Conservation (phyloP, 2,329 filamentous ascomycete genomes). For the Curvularia sp. region DNA sequence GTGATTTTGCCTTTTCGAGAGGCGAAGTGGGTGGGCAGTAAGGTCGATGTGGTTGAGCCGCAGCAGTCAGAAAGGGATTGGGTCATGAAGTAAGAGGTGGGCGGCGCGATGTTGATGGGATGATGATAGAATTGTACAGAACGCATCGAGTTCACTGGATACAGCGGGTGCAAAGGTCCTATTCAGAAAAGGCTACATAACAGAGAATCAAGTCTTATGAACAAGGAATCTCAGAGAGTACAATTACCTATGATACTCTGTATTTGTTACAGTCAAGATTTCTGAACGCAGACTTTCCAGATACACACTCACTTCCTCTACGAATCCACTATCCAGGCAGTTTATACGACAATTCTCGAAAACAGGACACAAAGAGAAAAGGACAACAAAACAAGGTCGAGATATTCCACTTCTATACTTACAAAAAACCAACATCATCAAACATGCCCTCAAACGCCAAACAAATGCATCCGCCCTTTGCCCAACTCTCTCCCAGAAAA, state of each 20-base stretch:
- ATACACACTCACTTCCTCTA: not conserved
- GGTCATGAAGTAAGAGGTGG: constrained; percentile 8
- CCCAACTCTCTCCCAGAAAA: not conserved
- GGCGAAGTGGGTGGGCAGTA: constrained; percentile 36
- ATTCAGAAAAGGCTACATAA: not conserved
- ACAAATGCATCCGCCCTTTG: constrained; percentile 5
- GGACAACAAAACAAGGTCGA: not conserved
- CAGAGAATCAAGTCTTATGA: not conserved
- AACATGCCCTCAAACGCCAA: constrained; percentile 4
- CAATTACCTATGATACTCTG: not conserved
- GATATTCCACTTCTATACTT: not conserved
- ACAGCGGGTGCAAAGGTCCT: not conserved
- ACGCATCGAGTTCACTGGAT: not conserved
- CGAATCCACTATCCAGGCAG: not conserved
- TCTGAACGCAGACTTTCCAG: not conserved
- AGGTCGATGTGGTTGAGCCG: constrained; percentile 23
- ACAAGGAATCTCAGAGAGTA: not conserved
- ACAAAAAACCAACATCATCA: constrained; percentile 1
- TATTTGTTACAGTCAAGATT: not conserved
- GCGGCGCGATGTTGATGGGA: not conserved
- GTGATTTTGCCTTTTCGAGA: constrained; percentile 34
- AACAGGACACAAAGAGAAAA: not conserved
- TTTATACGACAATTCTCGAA: not conserved
- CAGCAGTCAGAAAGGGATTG: constrained; percentile 21
- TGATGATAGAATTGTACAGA: not conserved